Percentiles rank a stretch among this genome's conserved stretches.
Evolutionary conservation across 1,284 basidiomycete species (phyloP).

Genomic region (Moesziomyces parantarcticus): DNA sequence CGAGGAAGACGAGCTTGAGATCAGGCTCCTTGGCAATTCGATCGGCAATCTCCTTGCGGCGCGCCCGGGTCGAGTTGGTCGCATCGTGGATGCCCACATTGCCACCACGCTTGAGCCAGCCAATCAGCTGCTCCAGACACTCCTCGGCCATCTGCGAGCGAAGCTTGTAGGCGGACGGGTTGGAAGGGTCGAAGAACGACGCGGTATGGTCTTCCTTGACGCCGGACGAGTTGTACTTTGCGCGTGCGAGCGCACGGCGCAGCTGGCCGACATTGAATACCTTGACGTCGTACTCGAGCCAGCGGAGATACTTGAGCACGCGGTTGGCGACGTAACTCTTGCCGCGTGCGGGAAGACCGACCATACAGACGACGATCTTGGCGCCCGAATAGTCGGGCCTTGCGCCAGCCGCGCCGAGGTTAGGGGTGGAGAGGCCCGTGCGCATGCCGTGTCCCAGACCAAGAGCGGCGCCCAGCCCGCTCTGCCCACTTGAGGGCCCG

Average conservation of each 20-base stretch:
- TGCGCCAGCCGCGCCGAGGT: constrained; percentile 74
- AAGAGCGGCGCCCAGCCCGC: constrained; percentile 43
- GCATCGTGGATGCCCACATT: constrained; percentile 99
- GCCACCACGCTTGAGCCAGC: constrained; percentile 89
- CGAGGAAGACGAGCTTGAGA: constrained; percentile 91
- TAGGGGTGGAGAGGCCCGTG: constrained; percentile 43
- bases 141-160: constrained; percentile 89
- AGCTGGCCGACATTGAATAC: constrained; percentile 99
- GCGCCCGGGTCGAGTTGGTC: constrained; percentile 85
- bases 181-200: constrained; percentile 88
- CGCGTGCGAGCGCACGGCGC: constrained; percentile 83
- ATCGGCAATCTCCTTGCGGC: constrained; percentile 82
- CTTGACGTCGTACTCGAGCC: constrained; percentile 98
- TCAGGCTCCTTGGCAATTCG: constrained; percentile 87
- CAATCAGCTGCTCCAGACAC: constrained; percentile 91
- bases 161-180: constrained; percentile 79
- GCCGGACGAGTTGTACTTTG: constrained; percentile 76
- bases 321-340: constrained; percentile 67
- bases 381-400: constrained; percentile 98
- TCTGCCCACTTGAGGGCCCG: constrained; percentile 30
- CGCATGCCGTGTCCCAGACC: constrained; percentile 43
- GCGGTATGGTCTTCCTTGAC: constrained; percentile 90
- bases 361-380: constrained; percentile 99
- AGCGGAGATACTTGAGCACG: constrained; percentile 70
- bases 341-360: constrained; percentile 69